phyloP scores from a whole-genome alignment of 371 early-diverging fungal genomes.

The Mortierella sp. region DNA sequence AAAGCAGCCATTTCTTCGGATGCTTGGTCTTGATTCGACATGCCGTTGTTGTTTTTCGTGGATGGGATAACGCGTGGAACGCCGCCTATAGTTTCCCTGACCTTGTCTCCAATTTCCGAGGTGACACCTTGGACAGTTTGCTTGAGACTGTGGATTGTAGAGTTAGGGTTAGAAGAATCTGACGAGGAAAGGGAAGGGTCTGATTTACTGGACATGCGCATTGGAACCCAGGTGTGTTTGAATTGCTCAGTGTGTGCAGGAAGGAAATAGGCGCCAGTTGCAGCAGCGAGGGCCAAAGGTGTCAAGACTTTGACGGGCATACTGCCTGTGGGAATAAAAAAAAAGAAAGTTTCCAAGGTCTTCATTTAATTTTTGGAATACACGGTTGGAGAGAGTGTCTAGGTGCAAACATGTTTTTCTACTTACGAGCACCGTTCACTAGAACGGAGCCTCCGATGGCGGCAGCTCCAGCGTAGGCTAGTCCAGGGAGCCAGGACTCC shows the following conservation, averaged over 20 bases:
- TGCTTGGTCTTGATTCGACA: neutral
- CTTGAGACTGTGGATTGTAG: neutral
- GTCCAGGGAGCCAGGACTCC: constrained; percentile 35
- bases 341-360: neutral
- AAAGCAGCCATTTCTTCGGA: constrained; percentile 13
- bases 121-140: neutral
- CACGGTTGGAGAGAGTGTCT: too few species aligned
- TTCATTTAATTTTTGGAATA: too few species aligned
- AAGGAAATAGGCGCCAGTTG: constrained; percentile 39
- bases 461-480: constrained; percentile 44
- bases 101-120: neutral
- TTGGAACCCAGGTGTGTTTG: constrained; percentile 11
- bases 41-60: neutral
- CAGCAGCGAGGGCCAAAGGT: constrained; percentile 40
- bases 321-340: constrained; percentile 25
- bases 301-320: constrained; percentile 42
- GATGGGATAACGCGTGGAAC: neutral
- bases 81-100: neutral
- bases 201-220: neutral
- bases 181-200: neutral
- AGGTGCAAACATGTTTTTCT: too few species aligned
- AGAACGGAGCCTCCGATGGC: constrained; percentile 34
- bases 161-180: neutral
- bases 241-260: constrained; percentile 31
- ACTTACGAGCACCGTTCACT: constrained; percentile 38